Conservation (phyloP, 345 rosid genomes). For the Eucalyptus pauciflora region DNA sequence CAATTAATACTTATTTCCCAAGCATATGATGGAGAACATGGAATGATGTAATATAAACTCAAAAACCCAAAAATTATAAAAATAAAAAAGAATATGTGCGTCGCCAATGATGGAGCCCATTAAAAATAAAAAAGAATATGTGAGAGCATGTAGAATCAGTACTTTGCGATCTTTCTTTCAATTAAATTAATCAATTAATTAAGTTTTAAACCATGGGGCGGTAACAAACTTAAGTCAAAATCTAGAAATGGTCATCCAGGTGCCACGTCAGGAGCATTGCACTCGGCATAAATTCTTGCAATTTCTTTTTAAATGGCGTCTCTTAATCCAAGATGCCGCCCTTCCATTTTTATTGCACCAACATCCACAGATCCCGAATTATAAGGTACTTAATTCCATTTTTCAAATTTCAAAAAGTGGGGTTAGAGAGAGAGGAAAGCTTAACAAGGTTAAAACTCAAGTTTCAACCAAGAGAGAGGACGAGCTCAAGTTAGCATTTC, state of each 20-base stretch:
- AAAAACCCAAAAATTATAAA: not conserved
- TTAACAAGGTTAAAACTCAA: not conserved
- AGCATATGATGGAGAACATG: not conserved
- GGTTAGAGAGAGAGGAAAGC: not conserved
- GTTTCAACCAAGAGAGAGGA: not conserved
- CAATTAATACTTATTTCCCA: not conserved
- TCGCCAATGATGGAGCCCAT: not conserved
- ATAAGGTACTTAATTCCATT: not conserved
- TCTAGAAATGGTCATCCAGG: not conserved
- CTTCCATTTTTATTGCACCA: not conserved
- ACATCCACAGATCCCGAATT: not conserved
- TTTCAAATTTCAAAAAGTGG: not conserved
- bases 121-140: not conserved
- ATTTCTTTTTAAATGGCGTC: not conserved
- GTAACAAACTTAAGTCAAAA: not conserved
- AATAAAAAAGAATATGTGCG: not conserved
- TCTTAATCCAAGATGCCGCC: not conserved
- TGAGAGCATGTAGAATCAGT: not conserved
- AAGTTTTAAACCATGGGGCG: not conserved
- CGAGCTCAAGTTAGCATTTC: not conserved
- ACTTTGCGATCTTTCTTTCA: not conserved
- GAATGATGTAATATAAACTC: not conserved
- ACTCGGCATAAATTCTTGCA: constrained; percentile 5
- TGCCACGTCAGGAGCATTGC: constrained; percentile 7
- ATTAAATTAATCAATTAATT: not conserved